These are phyloP conservation scores for Plantago major DNA, from an alignment of 257 asterid genomes.

Conservation along the genomic window DNA sequence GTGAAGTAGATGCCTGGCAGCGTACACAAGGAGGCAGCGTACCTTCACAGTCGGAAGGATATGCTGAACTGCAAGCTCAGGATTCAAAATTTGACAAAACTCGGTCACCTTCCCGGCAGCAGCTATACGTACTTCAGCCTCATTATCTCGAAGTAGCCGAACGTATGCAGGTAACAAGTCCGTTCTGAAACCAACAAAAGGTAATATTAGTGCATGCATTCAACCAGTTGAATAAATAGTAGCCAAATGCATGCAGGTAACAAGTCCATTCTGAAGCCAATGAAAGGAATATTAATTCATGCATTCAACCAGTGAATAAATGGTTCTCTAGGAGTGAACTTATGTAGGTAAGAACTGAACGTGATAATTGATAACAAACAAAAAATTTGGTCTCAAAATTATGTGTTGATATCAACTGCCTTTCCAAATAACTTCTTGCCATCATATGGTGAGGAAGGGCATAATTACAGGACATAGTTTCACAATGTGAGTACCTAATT, in stretches of 20 bases:
- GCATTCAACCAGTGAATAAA: too few relatives aligned
- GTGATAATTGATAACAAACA: too few relatives aligned
- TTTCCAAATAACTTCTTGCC: too few relatives aligned
- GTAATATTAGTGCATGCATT: too few relatives aligned
- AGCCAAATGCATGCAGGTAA: conserved; percentile 73
- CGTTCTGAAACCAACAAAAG: conserved; percentile 29
- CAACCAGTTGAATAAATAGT: conserved; percentile 27
- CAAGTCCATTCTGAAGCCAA: conserved; percentile 43
- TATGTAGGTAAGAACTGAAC: too few relatives aligned
- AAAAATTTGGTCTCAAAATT: too few relatives aligned
- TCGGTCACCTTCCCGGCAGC: conserved; percentile 91
- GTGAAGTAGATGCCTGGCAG: too few relatives aligned
- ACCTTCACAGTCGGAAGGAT: conserved; percentile 97
- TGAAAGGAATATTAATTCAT: neutral
- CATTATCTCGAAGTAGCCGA: conserved; percentile 69
- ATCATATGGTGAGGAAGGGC: too few relatives aligned
- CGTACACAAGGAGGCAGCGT: neutral
- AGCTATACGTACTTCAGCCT: conserved; percentile 75
- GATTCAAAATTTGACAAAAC: conserved; percentile 70
- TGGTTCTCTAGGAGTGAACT: too few relatives aligned
- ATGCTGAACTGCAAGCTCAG: conserved; percentile 82
- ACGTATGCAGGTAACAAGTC: conserved; percentile 74
- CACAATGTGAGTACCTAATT: too few relatives aligned
- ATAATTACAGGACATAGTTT: too few relatives aligned
- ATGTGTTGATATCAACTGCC: too few relatives aligned